Evolutionary conservation across 257 asterid species (phyloP).

Genomic region (Striga asiatica): DNA sequence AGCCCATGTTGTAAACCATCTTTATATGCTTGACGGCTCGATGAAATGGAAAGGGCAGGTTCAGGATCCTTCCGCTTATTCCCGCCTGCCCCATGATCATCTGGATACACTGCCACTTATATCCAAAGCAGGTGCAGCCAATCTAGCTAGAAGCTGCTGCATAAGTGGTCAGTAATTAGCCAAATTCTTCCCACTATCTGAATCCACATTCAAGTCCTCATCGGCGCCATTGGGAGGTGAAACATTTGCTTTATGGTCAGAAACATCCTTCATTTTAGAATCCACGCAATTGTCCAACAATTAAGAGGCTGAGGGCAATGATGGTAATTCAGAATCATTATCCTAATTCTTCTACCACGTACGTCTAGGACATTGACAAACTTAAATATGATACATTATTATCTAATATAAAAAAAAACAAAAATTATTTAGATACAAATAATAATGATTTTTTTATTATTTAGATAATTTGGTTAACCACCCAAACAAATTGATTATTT

Average conservation of each 20-base stretch:
- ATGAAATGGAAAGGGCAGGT: conserved; percentile 38
- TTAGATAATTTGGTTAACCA: no score
- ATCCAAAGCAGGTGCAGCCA: conserved; percentile 44
- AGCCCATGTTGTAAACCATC: conserved; percentile 55
- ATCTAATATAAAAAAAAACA: no score
- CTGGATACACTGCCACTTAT: conserved; percentile 40
- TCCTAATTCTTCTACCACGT: conserved; percentile 31
- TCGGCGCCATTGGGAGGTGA: conserved; percentile 34
- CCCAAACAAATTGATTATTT: no score
- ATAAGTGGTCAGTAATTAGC: conserved; percentile 39
- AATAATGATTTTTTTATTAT: no score
- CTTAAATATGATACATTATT: no score
- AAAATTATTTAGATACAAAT: no score
- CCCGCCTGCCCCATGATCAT: conserved; percentile 42
- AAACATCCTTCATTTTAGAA: conserved; percentile 49
- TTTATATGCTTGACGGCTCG: conserved; percentile 66
- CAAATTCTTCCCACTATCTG: conserved; percentile 38
- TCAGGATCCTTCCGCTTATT: conserved; percentile 43
- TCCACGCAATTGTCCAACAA: conserved; percentile 37
- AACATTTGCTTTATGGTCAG: conserved; percentile 32
- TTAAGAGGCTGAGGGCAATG: conserved; percentile 54
- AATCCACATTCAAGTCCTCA: conserved; percentile 35
- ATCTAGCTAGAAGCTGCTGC: conserved; percentile 37
- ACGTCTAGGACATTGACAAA: no score
- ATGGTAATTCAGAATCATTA: conserved; percentile 41